Base-by-base conservation (phyloP, 1,284 basidiomycete species). In the Ustilago vetiveriae region DNA sequence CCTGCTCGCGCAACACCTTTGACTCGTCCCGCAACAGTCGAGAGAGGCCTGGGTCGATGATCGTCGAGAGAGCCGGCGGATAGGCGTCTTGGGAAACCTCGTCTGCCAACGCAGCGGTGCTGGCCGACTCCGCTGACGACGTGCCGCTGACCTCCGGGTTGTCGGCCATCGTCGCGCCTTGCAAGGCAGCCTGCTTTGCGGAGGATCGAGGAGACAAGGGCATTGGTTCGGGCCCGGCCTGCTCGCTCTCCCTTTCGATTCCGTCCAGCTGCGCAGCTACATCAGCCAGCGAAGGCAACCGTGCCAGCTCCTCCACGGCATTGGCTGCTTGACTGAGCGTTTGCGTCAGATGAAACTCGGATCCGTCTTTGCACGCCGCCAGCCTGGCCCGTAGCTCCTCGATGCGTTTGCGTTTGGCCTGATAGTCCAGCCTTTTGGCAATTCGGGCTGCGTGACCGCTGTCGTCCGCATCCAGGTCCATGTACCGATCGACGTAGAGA, bases 401-500 rank as follows among this genome's bases (percentile, higher is more conserved):
- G 19, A 76, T 71, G 39, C 46, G 51, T 17, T 54, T 38, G 11
- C 70, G 55, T 33, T 66, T 64, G 19, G 52, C 43, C 21, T 67
- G 54, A 6, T 84, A 63, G 39, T 69, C 53, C 17, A 90, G 90
- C 59, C 88, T 87, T 74, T 90, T 87, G 13, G 87, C 87, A 42
- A 89, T 37, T 89, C 86, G 67, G 85, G 86, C 17, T 82, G 78
- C 47, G 26, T 69, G 65, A 3, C 48, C 70, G 11, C 33, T 84
- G 76, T 92, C 87, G 3, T 88, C 88, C 46, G 86, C 87, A 51
- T 92, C 90, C 74, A 74, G 44, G 36, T 83, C 76, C 41, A 96
- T 84, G 85, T 95, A 99, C 5, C 96, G 89, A 81, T 97, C 94
- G 87, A 98, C 88, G 75, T 88, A 90, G 7, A 99, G 85, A 11